phyloP scores from a whole-genome alignment of 106 monocot species.

The Dendrobium nobile region DNA sequence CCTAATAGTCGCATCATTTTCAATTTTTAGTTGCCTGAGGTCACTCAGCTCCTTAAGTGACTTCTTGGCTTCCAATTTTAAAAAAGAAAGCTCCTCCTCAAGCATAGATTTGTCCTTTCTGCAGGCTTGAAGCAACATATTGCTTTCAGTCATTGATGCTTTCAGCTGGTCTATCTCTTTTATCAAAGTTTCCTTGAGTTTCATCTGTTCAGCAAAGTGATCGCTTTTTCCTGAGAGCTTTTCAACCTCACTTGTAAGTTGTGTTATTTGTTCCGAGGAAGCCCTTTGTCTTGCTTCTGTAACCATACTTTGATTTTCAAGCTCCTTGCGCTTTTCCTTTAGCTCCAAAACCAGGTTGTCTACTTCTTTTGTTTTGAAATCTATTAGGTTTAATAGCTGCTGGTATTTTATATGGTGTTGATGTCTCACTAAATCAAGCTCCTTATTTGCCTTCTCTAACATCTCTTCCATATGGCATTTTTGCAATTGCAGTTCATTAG shows the following conservation, averaged over 20 bases:
- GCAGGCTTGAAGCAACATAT: conserved; percentile 25
- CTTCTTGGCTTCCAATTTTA: conserved; percentile 32
- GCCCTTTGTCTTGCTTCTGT: conserved; percentile 37
- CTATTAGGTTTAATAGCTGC: conserved; percentile 49
- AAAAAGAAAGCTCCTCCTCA: conserved; percentile 22
- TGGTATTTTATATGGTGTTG: conserved; percentile 43
- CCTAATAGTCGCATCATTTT: conserved; percentile 34
- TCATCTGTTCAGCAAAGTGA: conserved; percentile 29
- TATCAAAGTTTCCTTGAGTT: conserved; percentile 23
- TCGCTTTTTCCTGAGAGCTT: conserved; percentile 38
- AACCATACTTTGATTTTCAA: conserved; percentile 44
- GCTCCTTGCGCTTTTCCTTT: conserved; percentile 44
- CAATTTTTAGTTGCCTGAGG: conserved; percentile 24
- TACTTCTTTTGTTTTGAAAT: conserved; percentile 63
- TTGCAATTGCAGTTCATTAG: conserved; percentile 41
- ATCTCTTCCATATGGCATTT: conserved; percentile 50
- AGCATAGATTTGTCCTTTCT: conserved; percentile 28
- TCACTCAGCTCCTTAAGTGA: conserved; percentile 29
- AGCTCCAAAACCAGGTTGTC: conserved; percentile 49
- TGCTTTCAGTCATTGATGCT: conserved; percentile 16
- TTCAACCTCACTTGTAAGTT: conserved; percentile 39
- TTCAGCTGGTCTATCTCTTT: conserved; percentile 30
- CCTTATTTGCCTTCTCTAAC: conserved; percentile 44
- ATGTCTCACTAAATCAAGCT: conserved; percentile 34
- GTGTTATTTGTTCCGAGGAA: conserved; percentile 42